phyloP scores from a whole-genome alignment of 2,329 filamentous ascomycete species.

The Pleomassaria siparia region DNA sequence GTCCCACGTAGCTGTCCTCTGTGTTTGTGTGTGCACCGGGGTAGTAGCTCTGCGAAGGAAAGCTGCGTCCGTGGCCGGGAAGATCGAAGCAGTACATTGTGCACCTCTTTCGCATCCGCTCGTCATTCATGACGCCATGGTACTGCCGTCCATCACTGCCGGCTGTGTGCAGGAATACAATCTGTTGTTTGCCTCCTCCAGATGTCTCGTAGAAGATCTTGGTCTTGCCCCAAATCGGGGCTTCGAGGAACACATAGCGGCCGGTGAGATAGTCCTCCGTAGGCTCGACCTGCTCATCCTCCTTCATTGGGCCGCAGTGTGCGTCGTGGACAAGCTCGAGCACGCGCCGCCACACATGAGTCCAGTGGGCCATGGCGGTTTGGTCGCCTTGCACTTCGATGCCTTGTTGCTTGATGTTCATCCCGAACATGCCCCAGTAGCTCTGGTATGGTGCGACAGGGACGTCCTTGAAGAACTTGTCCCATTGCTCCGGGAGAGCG shows the following conservation, averaged over 20 bases:
- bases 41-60: constrained; percentile 46
- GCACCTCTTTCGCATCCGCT: constrained; percentile 49
- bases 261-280: constrained; percentile 51
- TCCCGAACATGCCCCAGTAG: constrained; percentile 50
- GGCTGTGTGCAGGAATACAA: constrained; percentile 50
- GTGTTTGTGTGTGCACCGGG: constrained; percentile 52
- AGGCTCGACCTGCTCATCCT: constrained; percentile 41
- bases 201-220: constrained; percentile 55
- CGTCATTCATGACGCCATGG: constrained; percentile 55
- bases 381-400: constrained; percentile 52
- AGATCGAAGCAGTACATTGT: constrained; percentile 55
- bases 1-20: constrained; percentile 51
- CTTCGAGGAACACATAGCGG: constrained; percentile 50
- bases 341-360: constrained; percentile 51
- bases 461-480: constrained; percentile 48
- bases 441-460: constrained; percentile 49
- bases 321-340: constrained; percentile 53
- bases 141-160: constrained; percentile 54
- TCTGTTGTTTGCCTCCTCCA: constrained; percentile 50
- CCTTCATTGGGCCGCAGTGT: constrained; percentile 47
- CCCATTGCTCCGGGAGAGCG: constrained; percentile 50
- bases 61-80: constrained; percentile 52
- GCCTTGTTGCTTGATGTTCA: constrained; percentile 54
- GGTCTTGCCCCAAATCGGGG: constrained; percentile 51
- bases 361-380: constrained; percentile 48